These are phyloP conservation scores for Brassica incana DNA, from an alignment of 345 rosid species.

Conservation along the genomic window DNA sequence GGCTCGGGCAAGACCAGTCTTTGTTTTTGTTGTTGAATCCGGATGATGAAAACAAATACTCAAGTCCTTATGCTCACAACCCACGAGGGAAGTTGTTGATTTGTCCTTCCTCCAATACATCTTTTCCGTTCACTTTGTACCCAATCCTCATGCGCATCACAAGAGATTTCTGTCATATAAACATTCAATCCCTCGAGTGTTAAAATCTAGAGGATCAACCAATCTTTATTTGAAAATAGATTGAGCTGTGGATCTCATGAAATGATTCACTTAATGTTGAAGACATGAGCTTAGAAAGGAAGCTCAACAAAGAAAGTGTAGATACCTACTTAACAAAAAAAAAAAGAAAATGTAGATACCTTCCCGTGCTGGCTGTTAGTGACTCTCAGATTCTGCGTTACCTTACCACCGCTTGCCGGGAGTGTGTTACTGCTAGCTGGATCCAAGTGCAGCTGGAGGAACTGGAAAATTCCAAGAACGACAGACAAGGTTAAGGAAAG, in stretches of 20 bases:
- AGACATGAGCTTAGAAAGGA: background rate
- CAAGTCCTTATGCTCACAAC: constrained; percentile 47
- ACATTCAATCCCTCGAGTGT: constrained; percentile 24
- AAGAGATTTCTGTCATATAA: constrained; percentile 74
- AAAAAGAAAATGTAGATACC: constrained; percentile 47
- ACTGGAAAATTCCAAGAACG: constrained; percentile 48
- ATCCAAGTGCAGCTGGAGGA: constrained; percentile 92
- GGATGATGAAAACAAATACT: constrained; percentile 16
- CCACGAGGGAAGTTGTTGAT: constrained; percentile 78
- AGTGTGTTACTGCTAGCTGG: constrained; percentile 82
- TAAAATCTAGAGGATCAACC: constrained; percentile 4
- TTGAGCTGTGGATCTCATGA: constrained; percentile 4
- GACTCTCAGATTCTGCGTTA: constrained; percentile 70
- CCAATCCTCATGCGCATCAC: constrained; percentile 91
- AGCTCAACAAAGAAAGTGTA: background rate
- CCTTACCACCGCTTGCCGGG: constrained; percentile 59
- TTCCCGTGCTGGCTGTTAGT: constrained; percentile 95
- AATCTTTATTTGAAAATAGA: background rate
- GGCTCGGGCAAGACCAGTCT: constrained; percentile 5
- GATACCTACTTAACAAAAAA: constrained; percentile 47
- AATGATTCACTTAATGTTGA: background rate
- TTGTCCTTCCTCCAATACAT: constrained; percentile 90
- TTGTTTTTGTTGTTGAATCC: background rate
- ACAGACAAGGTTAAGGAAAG: constrained; percentile 12
- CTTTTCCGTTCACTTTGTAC: constrained; percentile 75